These are phyloP conservation scores for Trypanosoma lewisi DNA, from an alignment of 208 protist genomes.

Conservation along the genomic window DNA sequence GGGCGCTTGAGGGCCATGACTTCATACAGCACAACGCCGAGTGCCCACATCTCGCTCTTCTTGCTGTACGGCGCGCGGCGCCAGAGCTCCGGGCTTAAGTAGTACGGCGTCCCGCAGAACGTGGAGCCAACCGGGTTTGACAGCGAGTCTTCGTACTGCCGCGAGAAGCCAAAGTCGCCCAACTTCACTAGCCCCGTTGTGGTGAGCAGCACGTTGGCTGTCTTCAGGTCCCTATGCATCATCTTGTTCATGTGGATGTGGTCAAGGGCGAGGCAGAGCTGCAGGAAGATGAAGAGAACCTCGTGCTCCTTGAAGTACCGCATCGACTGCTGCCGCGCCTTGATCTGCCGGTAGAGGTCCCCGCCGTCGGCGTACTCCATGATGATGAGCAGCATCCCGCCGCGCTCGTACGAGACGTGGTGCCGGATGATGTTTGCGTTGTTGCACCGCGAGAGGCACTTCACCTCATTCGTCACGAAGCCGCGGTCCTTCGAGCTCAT, in stretches of 20 bases:
- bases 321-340: conserved; percentile 50
- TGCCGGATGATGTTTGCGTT: conserved; percentile 93
- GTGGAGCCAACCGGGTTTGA: conserved; percentile 83
- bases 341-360: conserved; percentile 83
- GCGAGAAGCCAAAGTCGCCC: conserved; percentile 85
- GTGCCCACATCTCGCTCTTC: conserved; percentile 92
- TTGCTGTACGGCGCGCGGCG: conserved; percentile 91
- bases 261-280: conserved; percentile 80
- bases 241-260: conserved; percentile 90
- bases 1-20: conserved; percentile 80
- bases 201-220: conserved; percentile 85
- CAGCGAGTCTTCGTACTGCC: conserved; percentile 84
- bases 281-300: conserved; percentile 82
- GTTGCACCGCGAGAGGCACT: conserved; percentile 86
- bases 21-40: conserved; percentile 87
- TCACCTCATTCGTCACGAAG: conserved; percentile 93
- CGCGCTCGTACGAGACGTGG: conserved; percentile 48
- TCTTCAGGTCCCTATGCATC: conserved; percentile 90
- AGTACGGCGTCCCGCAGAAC: conserved; percentile 90
- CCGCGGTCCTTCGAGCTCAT: conserved; percentile 88
- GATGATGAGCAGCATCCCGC: conserved; percentile 77
- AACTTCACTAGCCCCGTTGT: conserved; percentile 83
- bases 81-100: conserved; percentile 92
- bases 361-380: conserved; percentile 89
- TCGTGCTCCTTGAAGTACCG: conserved; percentile 86